Evolutionary conservation across 1,284 basidiomycete species (phyloP), one percentile per base, ranked within the genome.

Genomic region (Trametes sp.): DNA sequence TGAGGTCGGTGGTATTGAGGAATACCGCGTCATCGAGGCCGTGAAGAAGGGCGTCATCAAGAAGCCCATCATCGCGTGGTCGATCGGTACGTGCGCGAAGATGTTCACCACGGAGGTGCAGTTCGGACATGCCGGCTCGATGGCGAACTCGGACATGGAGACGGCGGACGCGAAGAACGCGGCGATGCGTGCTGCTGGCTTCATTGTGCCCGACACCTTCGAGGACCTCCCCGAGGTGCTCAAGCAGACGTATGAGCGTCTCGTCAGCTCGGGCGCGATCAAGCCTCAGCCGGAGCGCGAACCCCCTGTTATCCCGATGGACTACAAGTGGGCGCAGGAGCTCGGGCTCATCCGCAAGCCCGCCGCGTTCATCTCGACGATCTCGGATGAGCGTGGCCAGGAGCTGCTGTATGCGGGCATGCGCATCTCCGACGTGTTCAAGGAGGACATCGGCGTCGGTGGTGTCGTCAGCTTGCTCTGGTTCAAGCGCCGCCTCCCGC

Each of bases 321-420:
- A 99, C 84, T 99, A 98, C 92, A 98, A 98, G 85, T 98, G 97
- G 97, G 97, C 97, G 48, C 91, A 94, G 84, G 97, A 98, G 82
- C 91, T 98, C 62, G 97, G 97, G 63, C 90, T 98, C 77, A 96
- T 99, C 78, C 92, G 97, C 76, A 98, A 98, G 84, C 97, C 97
- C 44, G 96, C 97, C 48, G 96, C 97, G 14, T 99, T 99, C 86
- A 98, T 99, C 84, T 98, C 96, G 57, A 98, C 98, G 70, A 99
- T 99, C 80, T 98, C 96, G 63, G 98, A 99, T 81, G 98, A 99
- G 86, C 94, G 97, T 76, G 97, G 97, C 4, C 96, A 98, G 78
- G 98, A 99, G 84, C 87, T 99, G 66, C 83, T 99, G 75, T 99
- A 99, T 82, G 95, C 96, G 63, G 98, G 98, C 72, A 98, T 99